Evolutionary conservation across 2,329 filamentous ascomycete genomes (phyloP), one percentile per base, ranked within the genome.

Genomic region (Corinectria fuckeliana): DNA sequence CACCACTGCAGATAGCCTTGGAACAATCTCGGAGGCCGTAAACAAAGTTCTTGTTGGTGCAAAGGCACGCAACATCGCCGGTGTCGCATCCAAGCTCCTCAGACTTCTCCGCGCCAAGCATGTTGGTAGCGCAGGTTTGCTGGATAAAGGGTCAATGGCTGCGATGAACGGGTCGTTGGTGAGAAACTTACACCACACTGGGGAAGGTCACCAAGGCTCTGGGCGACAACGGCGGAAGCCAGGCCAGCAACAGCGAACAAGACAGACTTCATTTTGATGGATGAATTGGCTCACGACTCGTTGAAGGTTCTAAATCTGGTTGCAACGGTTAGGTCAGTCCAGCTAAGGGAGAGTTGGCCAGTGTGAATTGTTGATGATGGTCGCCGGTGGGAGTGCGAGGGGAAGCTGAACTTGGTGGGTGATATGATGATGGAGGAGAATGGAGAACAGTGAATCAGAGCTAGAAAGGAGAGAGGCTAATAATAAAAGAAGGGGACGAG

Each of bases 11-110:
- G 42, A 75, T 72, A 72, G 80, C 72, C 62, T 67, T 63, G 16
- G 81, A 78, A 74, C 82, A 85, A 76, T 85, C 82, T 58, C 77
- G 80, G 59, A 85, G 72, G 51, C 82, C 82, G 63, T 78, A 82
- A 57, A 74, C 66, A 72, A 82, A 85, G 75, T 82, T 68, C 42
- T 62, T 38, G 63, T 81, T 79, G 57, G 69, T 66, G 76, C 82
- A 85, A 13, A 84, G 76, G 72, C 82, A 85, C 48, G 68, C 66
- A 39, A 76, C 32, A 60, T 83, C 80, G 38, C 69, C 70, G 54
- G 67, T 60, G 7, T 61, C 56, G 75, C 85, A 87, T 60, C 78
- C 78, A 32, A 86, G 78, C 51, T 78, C 71, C 30, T 63, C 28
- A 45, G 77, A 77, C 75, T 82, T 77, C 57, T 53, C 67, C n/a